Evolutionary conservation across 148 eudicot genomes (phyloP).

Genomic region (Heliosperma pusillum): DNA sequence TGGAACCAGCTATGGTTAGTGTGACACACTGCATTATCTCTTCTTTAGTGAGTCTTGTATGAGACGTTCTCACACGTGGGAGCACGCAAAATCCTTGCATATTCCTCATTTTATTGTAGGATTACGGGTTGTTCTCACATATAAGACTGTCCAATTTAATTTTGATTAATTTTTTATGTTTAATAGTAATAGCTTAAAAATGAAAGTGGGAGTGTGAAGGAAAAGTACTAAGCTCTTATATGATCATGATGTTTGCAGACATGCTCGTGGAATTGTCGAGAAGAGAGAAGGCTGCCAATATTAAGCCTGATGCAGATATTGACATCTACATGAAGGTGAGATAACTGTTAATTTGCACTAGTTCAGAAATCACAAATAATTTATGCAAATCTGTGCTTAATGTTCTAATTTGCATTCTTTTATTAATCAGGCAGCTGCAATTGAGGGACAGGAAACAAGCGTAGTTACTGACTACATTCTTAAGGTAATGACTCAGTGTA

Average conservation of each 20-base stretch:
- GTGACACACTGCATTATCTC: background rate
- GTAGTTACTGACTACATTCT: constrained; percentile 72
- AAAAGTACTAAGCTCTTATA: constrained; percentile 3
- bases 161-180: no score
- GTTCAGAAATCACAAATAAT: background rate
- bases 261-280: constrained; percentile 55
- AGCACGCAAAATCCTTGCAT: background rate
- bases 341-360: background rate
- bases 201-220: background rate
- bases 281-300: constrained; percentile 63
- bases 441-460: constrained; percentile 70
- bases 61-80: background rate
- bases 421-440: constrained; percentile 54
- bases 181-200: background rate
- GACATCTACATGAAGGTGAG: constrained; percentile 69
- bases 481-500: constrained; percentile 40
- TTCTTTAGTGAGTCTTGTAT: background rate
- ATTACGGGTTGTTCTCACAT: background rate
- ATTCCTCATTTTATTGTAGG: background rate
- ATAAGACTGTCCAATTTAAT: background rate
- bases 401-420: background rate
- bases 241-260: constrained; percentile 29
- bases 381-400: background rate
- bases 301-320: constrained; percentile 63
- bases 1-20: constrained; percentile 49